These are phyloP conservation scores for Boletus coccyginus DNA, from an alignment of 768 basidiomycete genomes.

Conservation along the genomic window DNA sequence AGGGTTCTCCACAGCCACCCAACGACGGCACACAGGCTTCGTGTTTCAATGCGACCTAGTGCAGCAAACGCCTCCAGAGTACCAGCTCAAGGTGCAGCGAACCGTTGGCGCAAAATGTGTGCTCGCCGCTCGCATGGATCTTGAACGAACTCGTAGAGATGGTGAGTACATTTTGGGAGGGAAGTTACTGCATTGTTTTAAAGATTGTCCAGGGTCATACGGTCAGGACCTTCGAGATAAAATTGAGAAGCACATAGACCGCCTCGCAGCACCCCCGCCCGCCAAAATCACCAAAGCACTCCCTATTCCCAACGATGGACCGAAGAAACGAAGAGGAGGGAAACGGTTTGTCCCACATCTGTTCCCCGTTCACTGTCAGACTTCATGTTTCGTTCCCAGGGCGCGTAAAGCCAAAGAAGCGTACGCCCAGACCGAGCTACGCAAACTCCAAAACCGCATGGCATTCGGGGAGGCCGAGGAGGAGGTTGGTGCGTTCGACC, in stretches of 20 bases:
- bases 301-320: conserved; percentile 92
- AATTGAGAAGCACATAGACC: conserved; percentile 90
- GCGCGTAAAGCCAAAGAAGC: conserved; percentile 99
- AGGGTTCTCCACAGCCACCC: conserved; percentile 85
- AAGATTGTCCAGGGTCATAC: conserved; percentile 55
- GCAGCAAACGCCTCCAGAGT: conserved; percentile 81
- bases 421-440: conserved; percentile 93
- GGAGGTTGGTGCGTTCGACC: conserved; percentile 94
- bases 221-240: conserved; percentile 80
- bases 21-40: conserved; percentile 93
- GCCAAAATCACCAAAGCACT: conserved; percentile 91
- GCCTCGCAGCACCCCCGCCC: conserved; percentile 91
- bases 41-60: conserved; percentile 93
- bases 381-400: conserved; percentile 37
- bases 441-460: conserved; percentile 97
- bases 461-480: conserved; percentile 93
- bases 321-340: conserved; percentile 93
- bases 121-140: conserved; percentile 89
- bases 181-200: background rate
- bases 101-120: conserved; percentile 92
- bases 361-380: background rate
- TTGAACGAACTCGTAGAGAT: conserved; percentile 80
- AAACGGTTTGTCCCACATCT: conserved; percentile 60
- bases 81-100: conserved; percentile 87
- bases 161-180: conserved; percentile 43